Conservation (phyloP, 75 land plant genomes). For the Azolla pinnata region DNA sequence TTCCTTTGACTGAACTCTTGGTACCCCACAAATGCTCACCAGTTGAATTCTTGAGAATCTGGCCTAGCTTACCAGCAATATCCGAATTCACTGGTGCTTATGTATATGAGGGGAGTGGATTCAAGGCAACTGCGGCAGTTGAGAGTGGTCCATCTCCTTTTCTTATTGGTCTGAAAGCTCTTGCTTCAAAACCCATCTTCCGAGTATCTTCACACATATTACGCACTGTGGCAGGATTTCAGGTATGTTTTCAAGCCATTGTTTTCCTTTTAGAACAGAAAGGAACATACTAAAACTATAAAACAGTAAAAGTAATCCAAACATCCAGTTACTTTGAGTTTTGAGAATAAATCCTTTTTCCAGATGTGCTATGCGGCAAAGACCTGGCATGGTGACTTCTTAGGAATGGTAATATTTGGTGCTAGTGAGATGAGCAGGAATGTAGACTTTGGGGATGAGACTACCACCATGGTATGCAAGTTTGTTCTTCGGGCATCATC, state of each 20-base stretch:
- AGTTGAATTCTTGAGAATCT: slow-evolving; percentile 91
- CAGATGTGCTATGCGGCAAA: slow-evolving; percentile 97
- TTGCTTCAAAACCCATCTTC: slow-evolving; percentile 86
- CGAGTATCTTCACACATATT: slow-evolving; percentile 83
- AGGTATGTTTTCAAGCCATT: slow-evolving; percentile 35
- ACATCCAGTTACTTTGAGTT: not conserved
- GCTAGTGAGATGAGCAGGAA: slow-evolving; percentile 96
- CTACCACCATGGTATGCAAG: slow-evolving; percentile 93
- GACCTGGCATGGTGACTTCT: slow-evolving; percentile 93
- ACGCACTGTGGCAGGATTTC: slow-evolving; percentile 93
- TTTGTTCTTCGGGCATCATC: slow-evolving; percentile 89
- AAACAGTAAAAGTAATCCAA: not conserved
- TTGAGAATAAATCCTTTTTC: not conserved
- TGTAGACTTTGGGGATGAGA: slow-evolving; percentile 95
- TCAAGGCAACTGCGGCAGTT: slow-evolving; percentile 71
- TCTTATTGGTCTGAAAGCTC: slow-evolving; percentile 65
- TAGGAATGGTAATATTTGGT: slow-evolving; percentile 95
- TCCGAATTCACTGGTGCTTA: slow-evolving; percentile 86
- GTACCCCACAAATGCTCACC: slow-evolving; percentile 84
- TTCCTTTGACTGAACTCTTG: slow-evolving; percentile 84
- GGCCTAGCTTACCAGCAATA: slow-evolving; percentile 98
- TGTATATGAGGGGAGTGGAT: slow-evolving; percentile 87
- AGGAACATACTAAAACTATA: no score
- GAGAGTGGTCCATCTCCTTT: slow-evolving; percentile 75
- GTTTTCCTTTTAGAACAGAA: no score